Conservation (phyloP, 2,329 filamentous ascomycete genomes). For the Alternaria dauci region DNA sequence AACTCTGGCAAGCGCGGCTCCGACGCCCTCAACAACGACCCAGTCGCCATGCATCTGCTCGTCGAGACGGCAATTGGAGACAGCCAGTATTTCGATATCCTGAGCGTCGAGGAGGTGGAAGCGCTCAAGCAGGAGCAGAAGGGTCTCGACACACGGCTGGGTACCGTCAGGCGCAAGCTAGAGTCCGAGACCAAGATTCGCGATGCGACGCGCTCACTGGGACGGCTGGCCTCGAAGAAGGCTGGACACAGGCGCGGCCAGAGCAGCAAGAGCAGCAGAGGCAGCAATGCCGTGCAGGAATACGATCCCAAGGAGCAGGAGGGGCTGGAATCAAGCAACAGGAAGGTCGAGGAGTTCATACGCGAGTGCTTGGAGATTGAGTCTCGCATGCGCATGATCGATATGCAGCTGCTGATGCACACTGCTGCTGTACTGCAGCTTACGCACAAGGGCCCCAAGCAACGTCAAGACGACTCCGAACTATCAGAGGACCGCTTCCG, state of each 20-base stretch:
- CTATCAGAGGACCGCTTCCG: constrained; percentile 39
- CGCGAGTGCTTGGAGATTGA: constrained; percentile 82
- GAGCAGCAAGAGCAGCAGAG: constrained; percentile 61
- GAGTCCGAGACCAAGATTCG: constrained; percentile 92
- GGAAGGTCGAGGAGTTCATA: constrained; percentile 85
- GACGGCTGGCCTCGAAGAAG: constrained; percentile 76
- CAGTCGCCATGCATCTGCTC: constrained; percentile 85
- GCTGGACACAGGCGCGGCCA: constrained; percentile 59
- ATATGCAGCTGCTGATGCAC: constrained; percentile 82
- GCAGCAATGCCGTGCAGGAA: constrained; percentile 39
- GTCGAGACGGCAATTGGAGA: constrained; percentile 93
- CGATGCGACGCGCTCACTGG: constrained; percentile 88
- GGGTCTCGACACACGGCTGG: constrained; percentile 76
- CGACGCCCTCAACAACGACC: constrained; percentile 57
- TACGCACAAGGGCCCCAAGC: constrained; percentile 79
- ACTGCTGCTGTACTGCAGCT: constrained; percentile 92
- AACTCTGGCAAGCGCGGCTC: constrained; percentile 41
- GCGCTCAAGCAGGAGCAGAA: constrained; percentile 86
- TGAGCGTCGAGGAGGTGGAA: constrained; percentile 92
- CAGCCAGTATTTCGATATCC: constrained; percentile 82
- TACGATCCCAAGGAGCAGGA: constrained; percentile 66
- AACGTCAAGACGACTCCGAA: constrained; percentile 60
- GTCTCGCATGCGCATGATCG: constrained; percentile 75
- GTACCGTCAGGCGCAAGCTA: constrained; percentile 82
- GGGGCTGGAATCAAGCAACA: constrained; percentile 76